Conservation (phyloP, 345 rosid genomes). For the Corchorus capsularis region DNA sequence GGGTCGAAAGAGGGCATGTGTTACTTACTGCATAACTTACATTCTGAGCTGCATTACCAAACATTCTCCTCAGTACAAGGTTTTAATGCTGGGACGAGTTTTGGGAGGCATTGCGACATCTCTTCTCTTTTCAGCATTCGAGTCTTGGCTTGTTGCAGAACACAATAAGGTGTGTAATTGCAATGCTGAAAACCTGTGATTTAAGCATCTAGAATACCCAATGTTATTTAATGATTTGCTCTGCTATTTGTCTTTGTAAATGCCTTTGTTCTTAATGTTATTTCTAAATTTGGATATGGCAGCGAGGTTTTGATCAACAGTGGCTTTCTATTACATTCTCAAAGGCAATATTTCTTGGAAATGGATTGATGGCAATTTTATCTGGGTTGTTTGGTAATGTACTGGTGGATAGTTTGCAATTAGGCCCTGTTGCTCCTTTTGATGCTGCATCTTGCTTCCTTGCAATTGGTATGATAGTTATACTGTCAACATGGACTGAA, state of each 20-base stretch:
- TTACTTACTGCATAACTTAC: conserved; percentile 72
- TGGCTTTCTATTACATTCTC: conserved; percentile 78
- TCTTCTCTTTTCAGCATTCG: conserved; percentile 72
- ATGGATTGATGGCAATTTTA: conserved; percentile 63
- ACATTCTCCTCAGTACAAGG: conserved; percentile 71
- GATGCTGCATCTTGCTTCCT: conserved; percentile 79
- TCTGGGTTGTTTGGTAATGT: conserved; percentile 63
- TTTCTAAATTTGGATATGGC: conserved; percentile 21
- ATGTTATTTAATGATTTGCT: neutral
- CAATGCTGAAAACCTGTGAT: neutral
- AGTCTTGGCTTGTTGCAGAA: conserved; percentile 87
- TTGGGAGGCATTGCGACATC: conserved; percentile 84
- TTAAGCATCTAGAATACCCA: neutral
- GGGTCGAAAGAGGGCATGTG: conserved; percentile 72
- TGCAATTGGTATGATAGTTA: conserved; percentile 63
- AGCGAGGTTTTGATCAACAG: conserved; percentile 72
- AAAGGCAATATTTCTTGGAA: conserved; percentile 74
- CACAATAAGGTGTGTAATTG: conserved; percentile 60
- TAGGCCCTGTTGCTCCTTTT: conserved; percentile 75
- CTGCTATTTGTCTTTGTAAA: neutral
- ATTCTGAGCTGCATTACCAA: conserved; percentile 75
- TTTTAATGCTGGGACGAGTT: conserved; percentile 69
- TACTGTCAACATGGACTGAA: conserved; percentile 61
- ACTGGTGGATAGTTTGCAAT: conserved; percentile 55
- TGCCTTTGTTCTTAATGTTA: neutral